A percentile compares a stretch with the other conserved stretches of the same genome.
These are phyloP conservation scores for Cinnamomum micranthum DNA, from an alignment of 164 flowering plant genomes.

Conservation along the genomic window DNA sequence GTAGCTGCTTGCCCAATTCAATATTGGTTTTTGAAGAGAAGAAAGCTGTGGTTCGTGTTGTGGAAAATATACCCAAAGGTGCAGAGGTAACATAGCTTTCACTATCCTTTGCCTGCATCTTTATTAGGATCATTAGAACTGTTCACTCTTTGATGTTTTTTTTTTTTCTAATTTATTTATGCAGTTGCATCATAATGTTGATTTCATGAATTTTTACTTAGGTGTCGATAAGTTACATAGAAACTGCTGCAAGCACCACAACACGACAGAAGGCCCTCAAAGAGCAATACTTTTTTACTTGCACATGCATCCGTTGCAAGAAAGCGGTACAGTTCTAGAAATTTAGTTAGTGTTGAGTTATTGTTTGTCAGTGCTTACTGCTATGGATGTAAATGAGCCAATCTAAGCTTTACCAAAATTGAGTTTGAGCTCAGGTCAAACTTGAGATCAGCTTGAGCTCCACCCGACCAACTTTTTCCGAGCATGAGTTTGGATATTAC, in stretches of 20 bases:
- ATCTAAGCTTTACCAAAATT: no score
- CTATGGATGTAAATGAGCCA: no score
- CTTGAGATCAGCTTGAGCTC: no score
- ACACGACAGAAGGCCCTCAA: slow-evolving; percentile 79
- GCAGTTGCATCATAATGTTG: slow-evolving; percentile 2
- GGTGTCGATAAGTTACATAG: slow-evolving; percentile 88
- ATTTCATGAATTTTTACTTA: slow-evolving; percentile 22
- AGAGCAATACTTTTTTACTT: slow-evolving; percentile 80
- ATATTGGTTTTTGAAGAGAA: slow-evolving; percentile 85
- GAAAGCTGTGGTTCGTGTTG: slow-evolving; percentile 79
- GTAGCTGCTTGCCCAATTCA: slow-evolving; percentile 92
- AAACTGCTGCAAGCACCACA: slow-evolving; percentile 89
- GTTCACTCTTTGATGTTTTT: neutral
- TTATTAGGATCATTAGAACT: neutral
- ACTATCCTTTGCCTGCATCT: neutral
- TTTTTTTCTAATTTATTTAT: neutral
- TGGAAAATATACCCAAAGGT: slow-evolving; percentile 65
- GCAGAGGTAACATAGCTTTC: slow-evolving; percentile 55
- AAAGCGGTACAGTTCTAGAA: slow-evolving; percentile 47
- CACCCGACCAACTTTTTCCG: no score
- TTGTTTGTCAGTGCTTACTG: neutral
- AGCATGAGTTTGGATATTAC: no score
- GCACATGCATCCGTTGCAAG: slow-evolving; percentile 72
- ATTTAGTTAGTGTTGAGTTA: neutral
- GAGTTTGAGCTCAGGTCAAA: no score